phyloP scores from a whole-genome alignment of 495 filamentous ascomycete species.

The Lentithecium fluviatile region DNA sequence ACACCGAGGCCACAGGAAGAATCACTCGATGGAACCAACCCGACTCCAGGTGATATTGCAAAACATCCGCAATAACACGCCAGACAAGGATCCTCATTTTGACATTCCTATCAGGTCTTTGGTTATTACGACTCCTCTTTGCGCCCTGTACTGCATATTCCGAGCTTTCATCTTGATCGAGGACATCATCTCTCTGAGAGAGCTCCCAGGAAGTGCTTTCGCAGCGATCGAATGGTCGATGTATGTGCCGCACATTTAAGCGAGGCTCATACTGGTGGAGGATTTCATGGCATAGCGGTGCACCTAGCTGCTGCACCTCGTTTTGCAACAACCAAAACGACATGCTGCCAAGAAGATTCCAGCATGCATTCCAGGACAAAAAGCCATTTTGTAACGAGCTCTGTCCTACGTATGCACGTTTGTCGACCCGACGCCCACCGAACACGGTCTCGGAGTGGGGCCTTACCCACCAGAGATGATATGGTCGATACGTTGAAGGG shows the following conservation, averaged over 20 bases:
- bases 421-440: too few relatives aligned
- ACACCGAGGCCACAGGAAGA: neutral
- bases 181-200: conserved; percentile 18
- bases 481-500: too few relatives aligned
- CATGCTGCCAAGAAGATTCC: too few relatives aligned
- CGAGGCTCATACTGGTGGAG: too few relatives aligned
- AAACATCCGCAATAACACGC: neutral
- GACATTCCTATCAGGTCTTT: conserved; percentile 10
- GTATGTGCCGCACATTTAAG: conserved; percentile 31
- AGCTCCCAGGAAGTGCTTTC: conserved; percentile 21
- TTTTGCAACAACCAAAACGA: too few relatives aligned
- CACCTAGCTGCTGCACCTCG: too few relatives aligned
- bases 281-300: too few relatives aligned
- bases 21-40: neutral
- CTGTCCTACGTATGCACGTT: too few relatives aligned
- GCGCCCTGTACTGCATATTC: conserved; percentile 9
- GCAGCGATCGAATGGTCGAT: conserved; percentile 19
- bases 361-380: too few relatives aligned
- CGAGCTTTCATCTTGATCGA: conserved; percentile 17
- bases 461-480: too few relatives aligned
- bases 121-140: conserved; percentile 11
- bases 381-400: too few relatives aligned
- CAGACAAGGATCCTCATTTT: neutral
- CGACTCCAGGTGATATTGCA: neutral
- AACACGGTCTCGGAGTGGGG: too few relatives aligned